Percentiles rank a stretch among this genome's conserved stretches.
These are phyloP conservation scores for Cyclotella atomus DNA, from an alignment of 108 stramenopile species.

Conservation along the genomic window DNA sequence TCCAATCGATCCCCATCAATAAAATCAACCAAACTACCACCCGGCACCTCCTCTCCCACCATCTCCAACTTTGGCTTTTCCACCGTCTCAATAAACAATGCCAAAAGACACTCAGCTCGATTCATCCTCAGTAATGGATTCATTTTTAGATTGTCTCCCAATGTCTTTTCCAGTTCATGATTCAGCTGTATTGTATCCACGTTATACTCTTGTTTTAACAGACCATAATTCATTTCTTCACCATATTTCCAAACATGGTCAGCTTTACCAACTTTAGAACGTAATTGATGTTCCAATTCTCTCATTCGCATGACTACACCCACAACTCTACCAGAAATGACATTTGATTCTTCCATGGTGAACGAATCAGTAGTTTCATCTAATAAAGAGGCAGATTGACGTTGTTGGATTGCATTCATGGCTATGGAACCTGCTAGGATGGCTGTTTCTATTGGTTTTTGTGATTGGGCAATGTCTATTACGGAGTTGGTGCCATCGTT, in stretches of 20 bases:
- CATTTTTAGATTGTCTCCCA: constrained; percentile 45
- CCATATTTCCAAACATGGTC: constrained; percentile 68
- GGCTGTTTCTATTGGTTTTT: constrained; percentile 67
- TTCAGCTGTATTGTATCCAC: neutral
- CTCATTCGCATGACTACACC: constrained; percentile 84
- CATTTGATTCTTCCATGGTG: constrained; percentile 61
- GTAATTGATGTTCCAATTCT: constrained; percentile 58
- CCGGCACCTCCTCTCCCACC: constrained; percentile 56
- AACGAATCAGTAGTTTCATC: constrained; percentile 58
- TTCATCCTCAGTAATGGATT: constrained; percentile 81
- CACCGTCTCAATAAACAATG: constrained; percentile 69
- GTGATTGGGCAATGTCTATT: constrained; percentile 33
- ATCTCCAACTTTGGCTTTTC: constrained; percentile 69
- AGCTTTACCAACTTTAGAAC: constrained; percentile 23
- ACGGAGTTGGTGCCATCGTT: neutral
- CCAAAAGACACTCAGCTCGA: constrained; percentile 85
- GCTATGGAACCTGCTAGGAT: constrained; percentile 69
- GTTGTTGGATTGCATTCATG: constrained; percentile 56
- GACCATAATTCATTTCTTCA: constrained; percentile 74
- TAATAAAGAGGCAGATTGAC: constrained; percentile 49
- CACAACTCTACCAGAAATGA: constrained; percentile 79
- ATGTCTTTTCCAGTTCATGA: constrained; percentile 28
- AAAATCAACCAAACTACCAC: constrained; percentile 77
- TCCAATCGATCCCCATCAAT: constrained; percentile 76
- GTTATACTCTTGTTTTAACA: constrained; percentile 49